Conservation (phyloP, 2,329 filamentous ascomycete genomes). For the Penicillium hordei region DNA sequence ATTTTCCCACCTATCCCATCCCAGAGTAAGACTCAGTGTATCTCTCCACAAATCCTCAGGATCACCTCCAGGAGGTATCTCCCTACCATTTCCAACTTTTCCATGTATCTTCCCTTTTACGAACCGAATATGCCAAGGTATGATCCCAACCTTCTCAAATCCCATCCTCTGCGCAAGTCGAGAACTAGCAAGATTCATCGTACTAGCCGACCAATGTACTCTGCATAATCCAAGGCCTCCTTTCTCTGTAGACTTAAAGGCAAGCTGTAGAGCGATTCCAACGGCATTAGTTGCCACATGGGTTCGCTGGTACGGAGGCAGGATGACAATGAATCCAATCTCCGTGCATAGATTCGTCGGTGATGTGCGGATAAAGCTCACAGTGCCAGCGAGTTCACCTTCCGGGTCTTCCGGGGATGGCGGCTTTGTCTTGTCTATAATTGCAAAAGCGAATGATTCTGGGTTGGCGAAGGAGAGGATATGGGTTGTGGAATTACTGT, state of each 20-base stretch:
- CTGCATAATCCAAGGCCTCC: slow-evolving; percentile 16
- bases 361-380: slow-evolving; percentile 19
- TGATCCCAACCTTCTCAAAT: slow-evolving; percentile 16
- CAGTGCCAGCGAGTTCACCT: slow-evolving; percentile 19
- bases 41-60: slow-evolving; percentile 22
- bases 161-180: slow-evolving; percentile 21
- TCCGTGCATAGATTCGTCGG: slow-evolving; percentile 12
- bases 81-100: slow-evolving; percentile 19
- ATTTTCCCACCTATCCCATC: slow-evolving; percentile 19
- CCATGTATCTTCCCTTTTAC: slow-evolving; percentile 12
- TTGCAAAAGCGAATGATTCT: slow-evolving; percentile 18
- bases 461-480: slow-evolving; percentile 21
- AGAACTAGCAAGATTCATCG: slow-evolving; percentile 18
- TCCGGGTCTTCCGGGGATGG: slow-evolving; percentile 17
- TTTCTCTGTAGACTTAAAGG: not conserved
- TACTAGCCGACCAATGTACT: slow-evolving; percentile 18
- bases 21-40: slow-evolving; percentile 13
- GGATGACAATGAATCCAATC: slow-evolving; percentile 21
- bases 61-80: slow-evolving; percentile 13
- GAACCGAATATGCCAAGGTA: slow-evolving; percentile 21
- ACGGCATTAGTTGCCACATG: slow-evolving; percentile 18
- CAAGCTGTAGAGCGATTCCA: slow-evolving; percentile 16
- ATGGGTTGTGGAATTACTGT: not conserved
- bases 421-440: slow-evolving; percentile 20
- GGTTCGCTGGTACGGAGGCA: slow-evolving; percentile 21